These are phyloP conservation scores for Euryodendron excelsum DNA, from an alignment of 148 eudicot species.

Conservation along the genomic window DNA sequence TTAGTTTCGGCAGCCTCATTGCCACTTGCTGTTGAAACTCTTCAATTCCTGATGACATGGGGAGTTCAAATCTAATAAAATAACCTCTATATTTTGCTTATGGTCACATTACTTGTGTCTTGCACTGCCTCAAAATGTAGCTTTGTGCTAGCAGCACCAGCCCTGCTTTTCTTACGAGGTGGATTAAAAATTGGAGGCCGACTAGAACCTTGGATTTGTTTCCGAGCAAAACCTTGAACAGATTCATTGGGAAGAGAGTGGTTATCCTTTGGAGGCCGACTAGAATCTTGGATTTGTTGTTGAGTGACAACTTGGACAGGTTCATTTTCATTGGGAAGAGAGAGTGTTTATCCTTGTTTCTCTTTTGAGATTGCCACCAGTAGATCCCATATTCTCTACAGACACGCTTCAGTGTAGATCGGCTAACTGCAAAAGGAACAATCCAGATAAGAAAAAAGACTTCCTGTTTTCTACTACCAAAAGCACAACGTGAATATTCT, in stretches of 20 bases:
- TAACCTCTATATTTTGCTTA: not conserved
- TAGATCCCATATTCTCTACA: not conserved
- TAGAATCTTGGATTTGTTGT: no score
- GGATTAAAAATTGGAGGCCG: not conserved
- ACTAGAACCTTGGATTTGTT: not conserved
- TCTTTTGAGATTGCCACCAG: conserved; percentile 3
- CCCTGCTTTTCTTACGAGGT: not conserved
- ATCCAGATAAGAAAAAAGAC: not conserved
- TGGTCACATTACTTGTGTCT: not conserved
- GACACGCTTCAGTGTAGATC: not conserved
- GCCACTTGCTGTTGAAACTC: not conserved
- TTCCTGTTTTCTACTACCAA: not conserved
- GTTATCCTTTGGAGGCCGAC: not conserved
- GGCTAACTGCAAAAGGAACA: conserved; percentile 1
- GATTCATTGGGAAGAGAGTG: not conserved
- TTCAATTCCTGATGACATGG: not conserved
- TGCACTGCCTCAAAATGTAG: not conserved
- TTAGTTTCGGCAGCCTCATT: not conserved
- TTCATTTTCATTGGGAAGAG: not conserved
- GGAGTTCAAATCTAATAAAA: not conserved
- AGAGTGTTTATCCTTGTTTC: not conserved
- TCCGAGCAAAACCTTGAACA: not conserved
- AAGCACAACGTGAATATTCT: no score
- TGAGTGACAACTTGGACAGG: not conserved
- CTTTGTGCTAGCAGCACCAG: not conserved